A percentile compares a stretch with the other conserved stretches of the same genome.
These are phyloP conservation scores for Zymoseptoria passerinii DNA, from an alignment of 2,329 filamentous ascomycete species.

Conservation along the genomic window DNA sequence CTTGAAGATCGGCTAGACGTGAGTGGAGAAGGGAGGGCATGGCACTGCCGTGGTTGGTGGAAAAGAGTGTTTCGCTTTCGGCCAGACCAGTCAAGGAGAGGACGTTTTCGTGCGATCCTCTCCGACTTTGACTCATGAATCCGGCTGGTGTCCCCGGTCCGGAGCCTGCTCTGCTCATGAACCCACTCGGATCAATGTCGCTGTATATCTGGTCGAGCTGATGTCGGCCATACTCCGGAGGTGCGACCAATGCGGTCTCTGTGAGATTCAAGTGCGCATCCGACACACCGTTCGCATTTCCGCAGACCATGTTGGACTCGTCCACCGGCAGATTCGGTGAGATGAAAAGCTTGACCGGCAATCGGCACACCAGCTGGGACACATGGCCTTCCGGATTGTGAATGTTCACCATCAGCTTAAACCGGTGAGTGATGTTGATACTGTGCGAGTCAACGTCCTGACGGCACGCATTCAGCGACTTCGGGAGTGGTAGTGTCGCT, in stretches of 20 bases:
- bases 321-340: constrained; percentile 87
- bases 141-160: constrained; percentile 59
- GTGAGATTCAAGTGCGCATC: constrained; percentile 42
- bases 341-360: constrained; percentile 89
- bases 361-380: constrained; percentile 83
- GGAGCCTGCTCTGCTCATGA: constrained; percentile 47
- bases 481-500: constrained; percentile 61
- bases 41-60: constrained; percentile 34
- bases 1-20: constrained; percentile 51
- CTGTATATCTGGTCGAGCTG: constrained; percentile 84
- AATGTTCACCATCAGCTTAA: constrained; percentile 83
- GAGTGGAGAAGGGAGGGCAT: constrained; percentile 60
- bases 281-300: constrained; percentile 32
- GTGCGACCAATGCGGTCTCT: constrained; percentile 58
- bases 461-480: constrained; percentile 70
- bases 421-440: constrained; percentile 87
- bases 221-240: constrained; percentile 89
- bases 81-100: constrained; percentile 47
- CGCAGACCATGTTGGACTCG: constrained; percentile 69
- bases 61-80: constrained; percentile 41
- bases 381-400: constrained; percentile 92
- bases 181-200: constrained; percentile 71
- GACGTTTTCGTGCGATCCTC: constrained; percentile 75
- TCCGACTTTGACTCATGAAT: constrained; percentile 60
- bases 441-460: constrained; percentile 84